Base-by-base conservation (phyloP, 805 yeast genomes). In the Barnettozyma californica region DNA sequence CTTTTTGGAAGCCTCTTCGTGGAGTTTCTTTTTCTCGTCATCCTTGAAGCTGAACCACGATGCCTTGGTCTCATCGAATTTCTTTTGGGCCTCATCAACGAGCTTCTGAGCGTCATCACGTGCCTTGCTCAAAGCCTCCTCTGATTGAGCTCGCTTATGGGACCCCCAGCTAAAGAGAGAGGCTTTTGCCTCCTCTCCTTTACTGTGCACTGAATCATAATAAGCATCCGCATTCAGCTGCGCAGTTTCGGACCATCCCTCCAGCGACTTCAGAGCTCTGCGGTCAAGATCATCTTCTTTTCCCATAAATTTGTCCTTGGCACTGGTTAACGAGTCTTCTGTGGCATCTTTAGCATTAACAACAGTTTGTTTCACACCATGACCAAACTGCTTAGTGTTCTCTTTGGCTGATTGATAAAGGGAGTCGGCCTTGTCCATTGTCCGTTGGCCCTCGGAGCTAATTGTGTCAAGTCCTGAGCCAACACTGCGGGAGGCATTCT, bases 181-280 rank as follows among this genome's bases (percentile, higher is more conserved):
- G 4, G 41, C 23, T 36, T 48, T 46, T 11, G 46, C 45, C 27
- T 50, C 47, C 9, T 49, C 38, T 2, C 44, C 45, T 16, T 40
- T 52, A 16, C 53, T 16, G 10, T 41, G 48, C 2, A 59, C 23
- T 6, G 61, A 50, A 5, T 61, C 62, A 33, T 58, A 58, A 39
- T 59, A 59, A 14, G 57, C 63, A 43, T 49, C 46, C 4, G 64
- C 58, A 37, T 47, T 57, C 39, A 57, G 56, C 11, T 57, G 58
- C 5, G 78, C 78, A 42, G 68, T 62, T 43, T 73, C 76, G 33
- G 79, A 77, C 74, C 77, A 75, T 1, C 79, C 79, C 21, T 58
- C 60, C 4, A 74, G 62, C 4, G 73, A 59, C 5, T 60, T 54
- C 44, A 62, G 63, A 3, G 76, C 71, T 21, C 54, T 48, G 36